Evolutionary conservation across 768 basidiomycete genomes (phyloP).

Genomic region (Sporobolomyces pararoseus): DNA sequence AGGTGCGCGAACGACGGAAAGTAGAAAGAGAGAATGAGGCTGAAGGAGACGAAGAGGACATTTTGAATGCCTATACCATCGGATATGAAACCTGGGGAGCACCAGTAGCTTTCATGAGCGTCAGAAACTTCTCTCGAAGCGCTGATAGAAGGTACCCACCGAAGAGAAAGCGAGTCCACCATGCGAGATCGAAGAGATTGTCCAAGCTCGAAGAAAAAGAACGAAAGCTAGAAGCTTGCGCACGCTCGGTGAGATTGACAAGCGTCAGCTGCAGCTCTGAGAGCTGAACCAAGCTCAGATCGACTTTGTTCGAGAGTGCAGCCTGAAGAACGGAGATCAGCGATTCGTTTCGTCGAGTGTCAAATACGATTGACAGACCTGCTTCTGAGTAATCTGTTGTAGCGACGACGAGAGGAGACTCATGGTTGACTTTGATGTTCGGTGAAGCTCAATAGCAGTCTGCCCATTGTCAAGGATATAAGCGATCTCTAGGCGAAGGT

Average conservation of each 20-base stretch:
- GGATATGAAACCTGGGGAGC: background rate
- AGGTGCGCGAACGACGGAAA: constrained; percentile 4
- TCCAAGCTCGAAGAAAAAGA: background rate
- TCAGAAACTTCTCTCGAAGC: background rate
- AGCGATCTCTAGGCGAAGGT: too few species aligned
- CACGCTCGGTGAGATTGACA: background rate
- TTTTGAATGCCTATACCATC: background rate
- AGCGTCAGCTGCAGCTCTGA: background rate
- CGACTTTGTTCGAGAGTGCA: background rate
- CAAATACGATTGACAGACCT: background rate
- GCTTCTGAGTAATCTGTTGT: too few species aligned
- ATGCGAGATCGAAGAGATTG: background rate
- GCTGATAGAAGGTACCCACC: background rate
- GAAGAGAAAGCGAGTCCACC: constrained; percentile 1
- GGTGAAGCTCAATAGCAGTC: too few species aligned
- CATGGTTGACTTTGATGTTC: too few species aligned
- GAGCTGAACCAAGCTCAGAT: background rate
- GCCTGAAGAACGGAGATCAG: background rate
- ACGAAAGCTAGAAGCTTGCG: background rate
- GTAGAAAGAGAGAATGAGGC: background rate
- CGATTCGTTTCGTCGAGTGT: too few species aligned
- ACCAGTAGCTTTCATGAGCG: background rate
- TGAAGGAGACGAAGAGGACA: background rate
- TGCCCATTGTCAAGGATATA: too few species aligned
- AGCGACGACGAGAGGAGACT: too few species aligned